phyloP scores from a whole-genome alignment of 1,139 yeast genomes.

The Blastobotrys buckinghamii region DNA sequence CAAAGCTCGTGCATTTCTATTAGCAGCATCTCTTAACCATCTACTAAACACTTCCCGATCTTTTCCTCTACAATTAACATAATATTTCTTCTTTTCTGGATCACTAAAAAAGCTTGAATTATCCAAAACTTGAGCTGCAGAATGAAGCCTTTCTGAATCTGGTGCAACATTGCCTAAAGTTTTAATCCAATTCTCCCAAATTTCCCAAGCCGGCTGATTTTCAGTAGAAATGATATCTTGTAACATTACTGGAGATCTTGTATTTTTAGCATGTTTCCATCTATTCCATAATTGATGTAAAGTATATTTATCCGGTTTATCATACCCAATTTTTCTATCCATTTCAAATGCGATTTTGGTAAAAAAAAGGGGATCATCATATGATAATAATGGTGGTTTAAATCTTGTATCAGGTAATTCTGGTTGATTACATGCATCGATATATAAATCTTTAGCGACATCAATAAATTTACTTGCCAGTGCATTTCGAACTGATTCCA shows the following conservation, averaged over 20 bases:
- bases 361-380: not conserved
- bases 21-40: too few relatives aligned
- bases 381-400: not conserved
- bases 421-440: not conserved
- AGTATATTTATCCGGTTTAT: not conserved
- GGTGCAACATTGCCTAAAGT: too few relatives aligned
- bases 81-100: not conserved
- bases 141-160: too few relatives aligned
- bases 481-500: not conserved
- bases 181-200: too few relatives aligned
- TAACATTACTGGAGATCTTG: not conserved
- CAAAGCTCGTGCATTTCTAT: too few relatives aligned
- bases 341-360: not conserved
- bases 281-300: not conserved
- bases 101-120: not conserved
- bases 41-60: too few relatives aligned
- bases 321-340: not conserved
- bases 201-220: not conserved
- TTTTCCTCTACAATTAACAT: too few relatives aligned
- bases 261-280: not conserved
- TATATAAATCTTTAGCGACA: not conserved
- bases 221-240: not conserved
- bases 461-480: not conserved
- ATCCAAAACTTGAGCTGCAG: not conserved
- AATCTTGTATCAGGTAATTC: not conserved